These are phyloP conservation scores for Pseudocercospora crystallina DNA, from an alignment of 2,329 filamentous ascomycete species.

Conservation along the genomic window DNA sequence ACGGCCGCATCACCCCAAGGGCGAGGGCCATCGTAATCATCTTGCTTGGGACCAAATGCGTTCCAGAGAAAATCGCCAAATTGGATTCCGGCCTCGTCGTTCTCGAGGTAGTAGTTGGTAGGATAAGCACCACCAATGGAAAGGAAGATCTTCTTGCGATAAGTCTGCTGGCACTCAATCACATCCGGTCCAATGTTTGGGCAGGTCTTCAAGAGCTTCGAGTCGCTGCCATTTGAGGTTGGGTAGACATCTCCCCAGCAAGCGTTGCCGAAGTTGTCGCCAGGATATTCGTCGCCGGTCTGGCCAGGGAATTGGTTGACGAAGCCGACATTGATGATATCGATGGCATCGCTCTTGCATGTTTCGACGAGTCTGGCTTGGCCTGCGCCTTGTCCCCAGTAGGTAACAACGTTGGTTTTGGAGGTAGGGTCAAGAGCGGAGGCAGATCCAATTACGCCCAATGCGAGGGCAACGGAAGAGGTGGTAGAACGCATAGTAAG, in stretches of 20 bases:
- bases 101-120: slow-evolving; percentile 44
- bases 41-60: slow-evolving; percentile 40
- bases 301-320: slow-evolving; percentile 55
- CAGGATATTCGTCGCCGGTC: slow-evolving; percentile 46
- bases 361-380: slow-evolving; percentile 52
- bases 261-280: slow-evolving; percentile 52
- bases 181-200: slow-evolving; percentile 42
- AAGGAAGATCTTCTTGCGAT: slow-evolving; percentile 48
- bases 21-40: slow-evolving; percentile 34
- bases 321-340: slow-evolving; percentile 59
- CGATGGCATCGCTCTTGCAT: slow-evolving; percentile 48
- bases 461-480: slow-evolving; percentile 5
- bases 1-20: slow-evolving; percentile 52
- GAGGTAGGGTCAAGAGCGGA: slow-evolving; percentile 43
- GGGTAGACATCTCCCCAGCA: slow-evolving; percentile 15
- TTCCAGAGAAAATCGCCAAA: slow-evolving; percentile 49
- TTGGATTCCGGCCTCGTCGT: slow-evolving; percentile 40
- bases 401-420: slow-evolving; percentile 53
- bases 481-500: slow-evolving; percentile 11
- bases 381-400: slow-evolving; percentile 56
- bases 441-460: slow-evolving; percentile 29
- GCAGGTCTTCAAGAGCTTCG: slow-evolving; percentile 13
- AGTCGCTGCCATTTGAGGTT: slow-evolving; percentile 16
- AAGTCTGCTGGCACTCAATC: slow-evolving; percentile 42
- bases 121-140: slow-evolving; percentile 46